Base-by-base conservation (phyloP, 768 basidiomycete species). In the Mrakia frigida region DNA sequence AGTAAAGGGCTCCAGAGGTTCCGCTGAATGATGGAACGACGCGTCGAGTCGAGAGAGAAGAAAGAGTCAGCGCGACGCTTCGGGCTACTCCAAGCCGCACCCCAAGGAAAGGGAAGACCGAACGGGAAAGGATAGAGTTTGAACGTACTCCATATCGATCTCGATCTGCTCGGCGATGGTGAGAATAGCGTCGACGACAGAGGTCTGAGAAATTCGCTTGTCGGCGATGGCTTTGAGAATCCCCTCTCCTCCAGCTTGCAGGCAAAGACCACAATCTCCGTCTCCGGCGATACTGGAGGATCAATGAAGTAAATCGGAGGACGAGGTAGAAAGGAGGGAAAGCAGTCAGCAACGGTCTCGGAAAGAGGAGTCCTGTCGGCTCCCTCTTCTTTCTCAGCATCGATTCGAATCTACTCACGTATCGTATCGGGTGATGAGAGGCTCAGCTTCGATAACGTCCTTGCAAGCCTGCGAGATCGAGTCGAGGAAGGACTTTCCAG, bases 401-500 rank as follows among this genome's bases (percentile, higher is more conserved):
- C n/a, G n/a, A 28, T 25, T 28, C 59, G 25, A 16, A 37, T n/a
- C n/a, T n/a, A 63, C 56, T 56, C 56, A 56, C 56, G 88, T 90
- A 82, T 99, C 96, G 89, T 93, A 91, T 31, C 87, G 84, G 18
- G 95, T 98, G 78, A 99, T 93, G 79, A 94, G 93, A 1, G 91
- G 89, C 82, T 98, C 95, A 10, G 90, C 91, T 11, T 84, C 84
- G 77, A 93, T 87, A 77, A 98, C 84, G 1, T 88, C 89, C 31
- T 87, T 81, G 78, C 90, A 90, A 0, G 90, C 90, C 31, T 85
- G 84, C 79, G 85, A 84, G 39, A 95, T 84, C n/a, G 87, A 87
- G 2, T 81, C 81, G 60, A 86, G 83, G 82, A 93, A 92, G 6
- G 79, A 10, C 33, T 61, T 46, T 25, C 37, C 33, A 21, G 53